Base-by-base conservation (phyloP, 345 rosid species). In the Clarkia xantiana region DNA sequence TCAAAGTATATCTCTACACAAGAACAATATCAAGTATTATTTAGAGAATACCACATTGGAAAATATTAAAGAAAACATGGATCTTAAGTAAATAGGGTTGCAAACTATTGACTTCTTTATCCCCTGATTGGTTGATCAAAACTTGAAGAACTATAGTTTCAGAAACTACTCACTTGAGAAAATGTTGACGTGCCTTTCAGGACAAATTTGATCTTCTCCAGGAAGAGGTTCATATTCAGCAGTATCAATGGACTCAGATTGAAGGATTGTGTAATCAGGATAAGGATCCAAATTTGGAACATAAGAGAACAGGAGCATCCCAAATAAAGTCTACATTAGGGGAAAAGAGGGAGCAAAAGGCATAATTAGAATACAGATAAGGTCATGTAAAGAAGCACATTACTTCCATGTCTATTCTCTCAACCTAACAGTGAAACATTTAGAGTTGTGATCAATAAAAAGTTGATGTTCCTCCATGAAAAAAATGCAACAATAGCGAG, bases 151-250 rank as follows among this genome's bases (percentile, higher is more conserved):
- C 13, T 42, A 19, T 20, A 43, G 36, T 47, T 29, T 20, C 16
- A 42, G 50, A 18, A 63, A 65, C 15, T 71, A 76, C 89, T 76
- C 82, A 86, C 98, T 73, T 53, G 98, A 86, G 63, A 79, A 49
- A 64, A 91, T 56, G 65, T 55, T 71, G 70, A 64, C 89, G 25
- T 25, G 70, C 60, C 79, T 76, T 77, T 91, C 96, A 0, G 98
- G 96, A 61, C 93, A 91, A 55, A 84, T 59, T 47, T 69, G 58
- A 55, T 86, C 91, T 54, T 77, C 96, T 60, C 59, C 89, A 4
- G 70, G 71, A 62, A 86, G 94, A 66, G 74, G 82, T 62, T 78
- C 85, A 59, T 86, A 91, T 56, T 78, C 86, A 71, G 51, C 66
- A 57, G 73, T 55, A 14, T 81, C 75, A 40, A 67, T 55, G 39